phyloP scores from a whole-genome alignment of 257 asterid genomes.

The Oldenlandia corymbosa region DNA sequence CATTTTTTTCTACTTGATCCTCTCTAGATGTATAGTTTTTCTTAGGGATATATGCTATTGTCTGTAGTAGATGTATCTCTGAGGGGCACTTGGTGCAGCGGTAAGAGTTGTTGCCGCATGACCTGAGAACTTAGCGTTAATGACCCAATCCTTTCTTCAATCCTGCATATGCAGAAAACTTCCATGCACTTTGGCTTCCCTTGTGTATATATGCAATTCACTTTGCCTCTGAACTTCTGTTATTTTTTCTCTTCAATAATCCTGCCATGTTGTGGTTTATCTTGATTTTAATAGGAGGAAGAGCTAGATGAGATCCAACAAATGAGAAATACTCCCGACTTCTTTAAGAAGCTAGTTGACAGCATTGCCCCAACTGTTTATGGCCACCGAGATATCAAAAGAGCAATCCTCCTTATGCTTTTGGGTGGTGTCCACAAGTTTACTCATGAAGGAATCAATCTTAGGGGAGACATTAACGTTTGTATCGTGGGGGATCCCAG shows the following conservation, averaged over 20 bases:
- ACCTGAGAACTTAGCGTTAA: too few species aligned
- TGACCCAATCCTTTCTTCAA: too few species aligned
- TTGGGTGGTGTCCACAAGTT: constrained; percentile 94
- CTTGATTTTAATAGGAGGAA: constrained; percentile 48
- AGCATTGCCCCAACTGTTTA: constrained; percentile 90
- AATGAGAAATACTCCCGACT: constrained; percentile 79
- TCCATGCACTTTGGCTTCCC: too few species aligned
- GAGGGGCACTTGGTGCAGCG: too few species aligned
- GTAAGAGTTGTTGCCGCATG: too few species aligned
- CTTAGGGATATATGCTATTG: background rate
- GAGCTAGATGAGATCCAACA: constrained; percentile 60
- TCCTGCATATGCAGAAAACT: too few species aligned
- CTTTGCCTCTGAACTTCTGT: background rate
- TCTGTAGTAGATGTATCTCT: too few species aligned
- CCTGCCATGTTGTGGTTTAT: constrained; percentile 14
- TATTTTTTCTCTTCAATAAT: background rate
- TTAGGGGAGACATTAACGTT: constrained; percentile 97
- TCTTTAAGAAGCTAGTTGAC: constrained; percentile 89
- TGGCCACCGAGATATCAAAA: constrained; percentile 94
- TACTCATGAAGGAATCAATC: constrained; percentile 95
- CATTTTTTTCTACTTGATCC: background rate
- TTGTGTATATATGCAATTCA: too few species aligned
- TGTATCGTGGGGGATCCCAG: constrained; percentile 99
- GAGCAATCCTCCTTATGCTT: constrained; percentile 95
- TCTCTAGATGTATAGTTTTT: background rate